Evolutionary conservation across 2,329 filamentous ascomycete genomes (phyloP).

Genomic region (Zymoseptoria ardabiliae): DNA sequence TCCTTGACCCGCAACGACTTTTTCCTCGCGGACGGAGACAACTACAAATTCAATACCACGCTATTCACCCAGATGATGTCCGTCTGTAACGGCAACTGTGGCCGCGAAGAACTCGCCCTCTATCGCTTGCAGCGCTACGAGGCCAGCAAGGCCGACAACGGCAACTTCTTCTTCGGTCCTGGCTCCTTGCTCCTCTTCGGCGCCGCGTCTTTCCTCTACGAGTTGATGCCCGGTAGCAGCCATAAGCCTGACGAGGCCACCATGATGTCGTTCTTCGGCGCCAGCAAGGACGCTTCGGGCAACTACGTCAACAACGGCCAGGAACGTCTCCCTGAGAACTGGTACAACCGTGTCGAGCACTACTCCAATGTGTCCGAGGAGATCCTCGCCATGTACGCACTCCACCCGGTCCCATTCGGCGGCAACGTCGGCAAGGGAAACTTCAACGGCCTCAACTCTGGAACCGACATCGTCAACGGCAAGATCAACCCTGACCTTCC

Average conservation of each 20-base stretch:
- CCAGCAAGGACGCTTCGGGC: slow-evolving; percentile 2
- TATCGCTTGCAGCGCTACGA: slow-evolving; percentile 35
- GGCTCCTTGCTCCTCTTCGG: slow-evolving; percentile 33
- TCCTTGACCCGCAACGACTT: slow-evolving; percentile 36
- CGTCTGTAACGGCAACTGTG: slow-evolving; percentile 30
- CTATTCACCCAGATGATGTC: slow-evolving; percentile 32
- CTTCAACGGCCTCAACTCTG: slow-evolving; percentile 31
- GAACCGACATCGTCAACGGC: slow-evolving; percentile 32
- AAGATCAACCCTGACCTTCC: slow-evolving; percentile 26
- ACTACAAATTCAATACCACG: slow-evolving; percentile 33
- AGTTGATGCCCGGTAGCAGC: slow-evolving; percentile 31
- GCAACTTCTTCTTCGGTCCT: slow-evolving; percentile 38
- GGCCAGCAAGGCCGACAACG: slow-evolving; percentile 31
- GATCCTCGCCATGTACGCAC: background rate
- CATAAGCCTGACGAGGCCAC: slow-evolving; percentile 28
- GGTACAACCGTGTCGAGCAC: slow-evolving; percentile 1
- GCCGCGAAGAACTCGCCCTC: slow-evolving; percentile 23
- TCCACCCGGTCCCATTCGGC: background rate
- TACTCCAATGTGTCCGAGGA: background rate
- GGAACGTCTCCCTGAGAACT: slow-evolving; percentile 13
- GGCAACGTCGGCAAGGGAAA: background rate
- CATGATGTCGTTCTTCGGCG: slow-evolving; percentile 12
- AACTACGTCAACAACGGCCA: slow-evolving; percentile 5
- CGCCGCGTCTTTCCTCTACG: slow-evolving; percentile 37
- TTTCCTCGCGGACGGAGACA: slow-evolving; percentile 29